Base-by-base conservation (phyloP, 306 rosid species). In the Rubus idaeus region DNA sequence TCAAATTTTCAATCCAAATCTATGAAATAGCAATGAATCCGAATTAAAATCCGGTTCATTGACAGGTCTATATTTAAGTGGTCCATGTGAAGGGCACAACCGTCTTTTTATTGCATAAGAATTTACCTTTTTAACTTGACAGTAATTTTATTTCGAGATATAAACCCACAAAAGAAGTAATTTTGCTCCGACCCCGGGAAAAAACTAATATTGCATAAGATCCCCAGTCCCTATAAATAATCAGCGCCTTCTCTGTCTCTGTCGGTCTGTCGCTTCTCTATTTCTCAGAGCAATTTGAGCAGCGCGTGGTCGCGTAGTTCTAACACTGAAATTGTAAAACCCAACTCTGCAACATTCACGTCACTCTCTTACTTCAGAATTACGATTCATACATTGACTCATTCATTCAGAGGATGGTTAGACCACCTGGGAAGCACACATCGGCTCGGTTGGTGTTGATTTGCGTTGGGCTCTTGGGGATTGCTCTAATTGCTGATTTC, bases 401-500 rank as follows among this genome's bases (percentile, higher is more conserved):
- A 39, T 63, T 39, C 46, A 61, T 75, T 45, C 17, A 49, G 46
- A 75, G 53, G 42, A 88, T 94, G 98, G 98, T 78, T 53, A 84
- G 97, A 72, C 62, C 89, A 70, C 74, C 98, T 23, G 90, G 80
- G 56, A 94, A 89, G 85, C 83, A 84, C 42, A 74, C 89, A 51
- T 88, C 91, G 1, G 82, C 91, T 18, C 89, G 86, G 71, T 64
- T 94, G 45, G 88, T 86, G 3, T 72, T 90, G 35, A 82, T 87
- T 11, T 94, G 90, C 79, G 78, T 86, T 8, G 83, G 82, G 11
- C 95, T 94, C 42, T 20, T 94, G 40, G 97, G 91, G 2, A 77
- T 94, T 39, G 96, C 89, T 75, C 90, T 91, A 37, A 44, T 94
- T 5, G 95, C 91, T 41, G 90, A 94, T 46, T 84, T 91, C 56